phyloP scores from a whole-genome alignment of 176 grass and related monocot species.

The Hsuehochloa calcarea region DNA sequence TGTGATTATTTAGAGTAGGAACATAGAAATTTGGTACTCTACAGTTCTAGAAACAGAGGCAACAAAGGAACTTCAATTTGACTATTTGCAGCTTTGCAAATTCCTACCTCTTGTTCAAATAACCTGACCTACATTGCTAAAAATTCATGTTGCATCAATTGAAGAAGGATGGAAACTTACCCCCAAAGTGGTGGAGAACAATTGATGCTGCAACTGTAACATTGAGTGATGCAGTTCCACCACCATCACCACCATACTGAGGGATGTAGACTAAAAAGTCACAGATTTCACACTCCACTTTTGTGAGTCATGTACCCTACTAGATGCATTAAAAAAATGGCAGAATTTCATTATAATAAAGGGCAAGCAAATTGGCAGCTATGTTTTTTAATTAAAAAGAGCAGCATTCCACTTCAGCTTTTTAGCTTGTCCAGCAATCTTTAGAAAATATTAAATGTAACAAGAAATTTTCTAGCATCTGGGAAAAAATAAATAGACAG shows the following conservation, averaged over 20 bases:
- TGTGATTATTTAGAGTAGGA: not conserved
- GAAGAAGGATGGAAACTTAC: conserved; percentile 28
- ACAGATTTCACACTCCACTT: conserved; percentile 74
- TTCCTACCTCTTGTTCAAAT: not conserved
- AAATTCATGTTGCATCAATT: not conserved
- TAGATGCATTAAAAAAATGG: conserved; percentile 13
- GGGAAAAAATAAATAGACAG: not conserved
- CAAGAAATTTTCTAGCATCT: not conserved
- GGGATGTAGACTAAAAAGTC: conserved; percentile 96
- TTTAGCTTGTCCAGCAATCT: not conserved
- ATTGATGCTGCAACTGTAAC: conserved; percentile 94
- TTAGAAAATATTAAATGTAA: not conserved
- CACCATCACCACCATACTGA: conserved; percentile 82
- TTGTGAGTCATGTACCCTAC: conserved; percentile 78
- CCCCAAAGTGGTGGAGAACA: conserved; percentile 80
- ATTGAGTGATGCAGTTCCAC: conserved; percentile 91
- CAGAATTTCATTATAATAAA: not conserved
- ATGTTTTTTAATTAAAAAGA: not conserved
- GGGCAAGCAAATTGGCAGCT: not conserved
- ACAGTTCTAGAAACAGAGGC: not conserved
- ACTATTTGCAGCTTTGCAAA: not conserved
- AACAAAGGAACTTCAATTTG: not conserved
- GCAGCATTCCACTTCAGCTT: not conserved
- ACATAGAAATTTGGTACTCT: not conserved
- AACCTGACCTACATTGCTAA: not conserved